Conservation (phyloP, 2,329 filamentous ascomycete species). For the Fusarium annulatum region DNA sequence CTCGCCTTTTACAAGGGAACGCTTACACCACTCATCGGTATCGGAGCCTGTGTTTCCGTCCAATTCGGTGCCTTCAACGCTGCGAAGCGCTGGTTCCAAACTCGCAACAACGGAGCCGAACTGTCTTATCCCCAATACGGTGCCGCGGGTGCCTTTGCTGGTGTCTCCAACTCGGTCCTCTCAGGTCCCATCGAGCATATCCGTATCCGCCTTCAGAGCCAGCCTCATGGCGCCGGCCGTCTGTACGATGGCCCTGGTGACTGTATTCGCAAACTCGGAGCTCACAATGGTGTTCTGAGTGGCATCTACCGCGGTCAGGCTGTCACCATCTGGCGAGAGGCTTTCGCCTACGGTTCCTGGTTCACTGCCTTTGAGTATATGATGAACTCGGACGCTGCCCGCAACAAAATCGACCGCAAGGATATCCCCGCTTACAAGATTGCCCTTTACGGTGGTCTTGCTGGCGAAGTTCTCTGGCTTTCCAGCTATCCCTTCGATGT, state of each 20-base stretch:
- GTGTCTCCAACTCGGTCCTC: constrained; percentile 87
- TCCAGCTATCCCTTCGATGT: constrained; percentile 96
- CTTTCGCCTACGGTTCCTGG: constrained; percentile 95
- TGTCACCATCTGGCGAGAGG: constrained; percentile 89
- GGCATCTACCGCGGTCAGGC: constrained; percentile 89
- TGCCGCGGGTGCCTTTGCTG: constrained; percentile 89
- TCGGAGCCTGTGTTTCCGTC: constrained; percentile 97
- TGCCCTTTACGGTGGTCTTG: constrained; percentile 90
- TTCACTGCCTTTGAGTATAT: constrained; percentile 95
- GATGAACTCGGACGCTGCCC: constrained; percentile 88
- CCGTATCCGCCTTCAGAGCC: constrained; percentile 93
- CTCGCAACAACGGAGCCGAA: constrained; percentile 70
- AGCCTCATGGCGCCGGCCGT: constrained; percentile 83
- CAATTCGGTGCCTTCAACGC: constrained; percentile 98
- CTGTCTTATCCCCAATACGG: constrained; percentile 91
- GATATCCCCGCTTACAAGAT: constrained; percentile 87
- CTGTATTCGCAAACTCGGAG: constrained; percentile 86
- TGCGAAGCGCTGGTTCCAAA: constrained; percentile 86
- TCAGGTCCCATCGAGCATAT: constrained; percentile 97
- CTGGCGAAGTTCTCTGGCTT: constrained; percentile 94
- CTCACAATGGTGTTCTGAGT: constrained; percentile 70
- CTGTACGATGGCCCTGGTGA: constrained; percentile 89
- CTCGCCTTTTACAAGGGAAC: constrained; percentile 99
- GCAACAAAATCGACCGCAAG: constrained; percentile 79
- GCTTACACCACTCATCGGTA: constrained; percentile 91